These are phyloP conservation scores for Bryopsis sp. DNA, from an alignment of 139 green algal genomes.

Conservation along the genomic window DNA sequence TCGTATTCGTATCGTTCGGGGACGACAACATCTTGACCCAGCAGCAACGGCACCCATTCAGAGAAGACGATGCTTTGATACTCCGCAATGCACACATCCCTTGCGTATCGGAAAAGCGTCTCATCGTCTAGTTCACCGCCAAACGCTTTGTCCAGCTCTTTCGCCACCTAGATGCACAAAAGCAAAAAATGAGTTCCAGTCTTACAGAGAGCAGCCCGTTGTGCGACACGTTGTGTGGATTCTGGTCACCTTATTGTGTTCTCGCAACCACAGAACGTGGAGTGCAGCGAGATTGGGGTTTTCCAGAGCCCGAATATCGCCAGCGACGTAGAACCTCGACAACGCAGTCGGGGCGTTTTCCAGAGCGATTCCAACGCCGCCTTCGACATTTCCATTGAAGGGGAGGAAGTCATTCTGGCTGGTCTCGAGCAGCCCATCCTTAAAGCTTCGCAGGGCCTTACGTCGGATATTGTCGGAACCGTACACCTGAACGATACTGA, in stretches of 20 bases:
- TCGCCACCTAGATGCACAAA: not conserved
- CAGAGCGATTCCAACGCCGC: not conserved
- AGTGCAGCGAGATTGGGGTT: not conserved
- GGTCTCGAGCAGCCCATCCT: not conserved
- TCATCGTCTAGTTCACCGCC: conserved; percentile 6
- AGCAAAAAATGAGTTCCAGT: no score
- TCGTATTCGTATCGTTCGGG: not conserved
- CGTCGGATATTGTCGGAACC: not conserved
- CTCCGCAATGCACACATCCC: conserved; percentile 10
- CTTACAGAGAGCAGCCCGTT: no score
- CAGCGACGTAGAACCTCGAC: conserved; percentile 8
- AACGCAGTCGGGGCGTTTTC: conserved; percentile 6
- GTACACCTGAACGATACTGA: conserved; percentile 9
- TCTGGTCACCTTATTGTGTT: no score
- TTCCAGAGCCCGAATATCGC: conserved; percentile 6
- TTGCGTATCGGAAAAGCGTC: not conserved
- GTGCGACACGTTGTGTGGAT: no score
- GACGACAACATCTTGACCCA: not conserved
- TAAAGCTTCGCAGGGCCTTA: conserved; percentile 5
- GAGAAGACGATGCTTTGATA: conserved; percentile 10
- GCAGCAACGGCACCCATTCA: conserved; percentile 10
- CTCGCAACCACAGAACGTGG: not conserved
- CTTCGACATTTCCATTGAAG: not conserved
- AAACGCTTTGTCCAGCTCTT: not conserved
- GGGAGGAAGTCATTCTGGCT: not conserved